Evolutionary conservation across 805 yeast species (phyloP), one percentile per base, ranked within the genome.

Genomic region (Candida khao-thaluensis): DNA sequence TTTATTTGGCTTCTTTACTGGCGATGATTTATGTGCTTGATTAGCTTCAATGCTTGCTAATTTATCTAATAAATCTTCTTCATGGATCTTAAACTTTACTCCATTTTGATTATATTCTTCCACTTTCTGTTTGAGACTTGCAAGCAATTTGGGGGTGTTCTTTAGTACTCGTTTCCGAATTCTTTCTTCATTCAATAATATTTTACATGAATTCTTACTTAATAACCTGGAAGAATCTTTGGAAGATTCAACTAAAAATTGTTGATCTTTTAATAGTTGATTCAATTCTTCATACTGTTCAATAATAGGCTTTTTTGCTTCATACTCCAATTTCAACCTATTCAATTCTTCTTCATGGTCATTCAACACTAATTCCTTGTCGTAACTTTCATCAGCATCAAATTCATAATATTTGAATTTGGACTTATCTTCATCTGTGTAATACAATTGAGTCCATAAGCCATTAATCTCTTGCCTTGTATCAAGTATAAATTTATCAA

Each of bases 141-240:
- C 59, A 7, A 86, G 61, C 0, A 84, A 68, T 25, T 69, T 66
- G 0, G 98, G 98, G 48, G 86, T 64, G 48, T 76, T 75, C 52
- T 79, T 78, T n/a, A 76, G 62, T 6, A 90, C 69, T 38, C 75
- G 74, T 49, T 82, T 82, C 40, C 97, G 67, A 27, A 80, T 67
- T 52, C 74, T 82, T 55, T 89, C 96, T 56, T 91, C 99, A 41
- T 82, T 76, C 41, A 85, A 69, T 42, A 91, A 64, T 17, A 90
- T 82, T 44, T 81, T 82, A 47, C 91, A 90, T 2, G 89, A 82
- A 50, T 84, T 81, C 52, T 85, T 77, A 45, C 83, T 77, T 32
- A 84, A 59, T 30, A 90, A 69, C 45, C 98, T 72, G 0, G 91
- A 79, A 0, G 97, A 81, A 56, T 91, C 93, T 51, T 79, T 82